Percentiles rank a stretch among this genome's conserved stretches.
These are phyloP conservation scores for Fusarium transvaalense DNA, from an alignment of 2,329 filamentous ascomycete species.

Conservation along the genomic window DNA sequence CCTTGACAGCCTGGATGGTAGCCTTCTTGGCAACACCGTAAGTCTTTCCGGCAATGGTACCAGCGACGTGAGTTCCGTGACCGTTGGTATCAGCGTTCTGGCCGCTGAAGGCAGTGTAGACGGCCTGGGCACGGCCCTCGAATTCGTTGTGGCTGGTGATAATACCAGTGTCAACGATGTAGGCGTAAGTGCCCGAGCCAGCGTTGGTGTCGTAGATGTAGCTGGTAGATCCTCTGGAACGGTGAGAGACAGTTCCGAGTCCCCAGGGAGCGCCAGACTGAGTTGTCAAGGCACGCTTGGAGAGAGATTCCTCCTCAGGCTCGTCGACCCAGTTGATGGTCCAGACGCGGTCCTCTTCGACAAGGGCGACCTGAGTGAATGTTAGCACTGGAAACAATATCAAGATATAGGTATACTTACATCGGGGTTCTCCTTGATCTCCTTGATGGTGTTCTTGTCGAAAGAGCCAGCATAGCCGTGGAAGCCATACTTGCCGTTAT, in stretches of 20 bases:
- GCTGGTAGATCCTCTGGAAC: conserved; percentile 41
- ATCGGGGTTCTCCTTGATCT: conserved; percentile 57
- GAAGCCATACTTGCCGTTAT: conserved; percentile 50
- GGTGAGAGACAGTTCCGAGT: conserved; percentile 52
- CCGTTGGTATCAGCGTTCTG: conserved; percentile 52
- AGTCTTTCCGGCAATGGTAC: conserved; percentile 53
- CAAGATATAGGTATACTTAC: conserved; percentile 48
- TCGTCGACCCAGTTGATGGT: conserved; percentile 44
- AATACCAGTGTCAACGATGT: conserved; percentile 74
- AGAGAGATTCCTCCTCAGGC: conserved; percentile 23
- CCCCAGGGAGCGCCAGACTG: conserved; percentile 52
- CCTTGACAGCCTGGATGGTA: conserved; percentile 61
- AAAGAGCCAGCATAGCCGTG: conserved; percentile 61
- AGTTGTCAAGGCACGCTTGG: conserved; percentile 48
- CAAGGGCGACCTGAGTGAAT: conserved; percentile 45
- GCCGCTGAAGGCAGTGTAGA: conserved; percentile 46
- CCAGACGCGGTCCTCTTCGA: conserved; percentile 51
- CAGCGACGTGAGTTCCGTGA: conserved; percentile 59
- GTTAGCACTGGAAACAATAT: background rate
- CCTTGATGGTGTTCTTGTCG: conserved; percentile 55
- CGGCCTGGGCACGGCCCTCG: conserved; percentile 61
- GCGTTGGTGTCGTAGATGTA: conserved; percentile 66
- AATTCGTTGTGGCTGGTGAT: conserved; percentile 65
- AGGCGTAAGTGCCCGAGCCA: conserved; percentile 64
- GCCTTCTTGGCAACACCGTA: conserved; percentile 60